Evolutionary conservation across 441 rosid species (phyloP), one percentile per base, ranked within the genome.

Genomic region (Mallotus repandus): DNA sequence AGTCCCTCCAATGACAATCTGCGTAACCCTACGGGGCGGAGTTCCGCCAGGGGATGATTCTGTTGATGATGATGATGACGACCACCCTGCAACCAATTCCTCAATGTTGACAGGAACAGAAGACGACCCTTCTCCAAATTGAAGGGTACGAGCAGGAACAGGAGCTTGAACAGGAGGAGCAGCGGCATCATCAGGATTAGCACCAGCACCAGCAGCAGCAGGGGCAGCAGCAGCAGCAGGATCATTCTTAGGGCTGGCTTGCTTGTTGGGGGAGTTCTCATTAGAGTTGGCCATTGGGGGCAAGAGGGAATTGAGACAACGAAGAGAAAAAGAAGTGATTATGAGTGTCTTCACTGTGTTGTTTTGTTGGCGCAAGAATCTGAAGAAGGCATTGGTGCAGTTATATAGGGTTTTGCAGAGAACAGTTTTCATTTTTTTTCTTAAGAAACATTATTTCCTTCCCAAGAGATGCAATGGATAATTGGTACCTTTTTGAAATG

Each of bases 401-500:
- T 43, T 69, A 57, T 69, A 69, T 57, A 57, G 67, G 64, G 25
- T 55, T 38, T 18, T 22, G 53, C 25, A 21, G 29, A 19, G 45
- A 48, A 9, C 35, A 32, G 25, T 62, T 15, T 11, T 59, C 25
- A 12, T 59, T 59, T 59, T 13, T 5, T 50, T 67, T n/a, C 22
- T 54, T n/a, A 5, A 54, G 19, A 54, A 9, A 54, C 58, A 54
- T 16, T 16, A 2, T 54, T 54, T 54, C 58, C 58, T 54, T 53
- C 52, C 14, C 3, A 19, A 53, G 49, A 53, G 48, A 18, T 29
- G 71, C 21, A 68, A 54, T 50, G n/a, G 7, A 50, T 32, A 16
- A 66, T 18, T 66, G 35, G 70, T 52, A 50, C 15, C 60, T 13
- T 68, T 68, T 53, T 68, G 71, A 29, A 68, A 6, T 21, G 71